These are phyloP conservation scores for Solanum virginianum DNA, from an alignment of 257 asterid genomes.

Conservation along the genomic window DNA sequence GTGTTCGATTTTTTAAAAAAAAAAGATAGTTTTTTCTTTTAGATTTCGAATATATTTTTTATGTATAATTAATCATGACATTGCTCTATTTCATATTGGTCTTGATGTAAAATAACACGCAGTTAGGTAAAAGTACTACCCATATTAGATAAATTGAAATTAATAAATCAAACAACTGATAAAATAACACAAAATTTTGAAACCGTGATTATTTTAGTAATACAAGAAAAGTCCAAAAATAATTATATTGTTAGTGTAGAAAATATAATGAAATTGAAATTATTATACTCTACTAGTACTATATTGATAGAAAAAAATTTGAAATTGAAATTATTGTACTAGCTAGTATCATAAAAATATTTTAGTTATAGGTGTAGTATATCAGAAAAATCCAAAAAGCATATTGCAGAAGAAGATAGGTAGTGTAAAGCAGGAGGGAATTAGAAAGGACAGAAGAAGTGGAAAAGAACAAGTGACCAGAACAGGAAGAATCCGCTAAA, in stretches of 20 bases:
- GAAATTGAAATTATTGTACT: too few relatives aligned
- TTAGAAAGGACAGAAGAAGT: not conserved
- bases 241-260: too few relatives aligned
- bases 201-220: not conserved
- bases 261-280: too few relatives aligned
- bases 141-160: not conserved
- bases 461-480: not conserved
- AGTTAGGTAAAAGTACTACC: not conserved
- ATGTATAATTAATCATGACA: not conserved
- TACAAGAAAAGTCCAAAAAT: not conserved
- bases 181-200: too few relatives aligned
- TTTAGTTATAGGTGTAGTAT: not conserved
- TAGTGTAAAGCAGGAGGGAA: not conserved
- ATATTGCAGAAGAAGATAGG: not conserved
- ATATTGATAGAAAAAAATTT: too few relatives aligned
- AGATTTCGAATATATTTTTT: not conserved
- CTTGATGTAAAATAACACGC: not conserved
- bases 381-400: not conserved
- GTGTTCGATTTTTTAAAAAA: not conserved
- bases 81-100: not conserved
- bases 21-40: not conserved
- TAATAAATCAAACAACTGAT: not conserved
- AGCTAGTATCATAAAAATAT: not conserved
- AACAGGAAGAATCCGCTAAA: slow-evolving; percentile 26
- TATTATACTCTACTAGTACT: too few relatives aligned